Base-by-base conservation (phyloP, 495 filamentous ascomycete species). In the Staphylotrichum longicolle region DNA sequence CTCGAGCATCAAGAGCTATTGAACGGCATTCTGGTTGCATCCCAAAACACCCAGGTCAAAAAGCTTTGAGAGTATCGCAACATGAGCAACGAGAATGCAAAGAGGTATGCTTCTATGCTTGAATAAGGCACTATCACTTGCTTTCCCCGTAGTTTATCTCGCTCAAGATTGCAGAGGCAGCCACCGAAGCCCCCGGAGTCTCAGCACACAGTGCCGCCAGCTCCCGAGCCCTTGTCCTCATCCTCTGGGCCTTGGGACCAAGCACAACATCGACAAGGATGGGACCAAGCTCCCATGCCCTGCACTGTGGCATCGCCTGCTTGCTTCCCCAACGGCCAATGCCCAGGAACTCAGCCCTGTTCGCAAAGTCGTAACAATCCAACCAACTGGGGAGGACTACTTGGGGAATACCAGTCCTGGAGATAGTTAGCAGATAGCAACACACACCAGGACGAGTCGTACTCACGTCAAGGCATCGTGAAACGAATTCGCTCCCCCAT, bases 291-390 rank as follows among this genome's bases (percentile, higher is more conserved):
- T 66, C 63, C 3, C 5, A 3, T 10, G 20, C 9, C 9, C 7
- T 45, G 51, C 52, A 60, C 33, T 10, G 11, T 10, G 64, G 64
- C 41, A 45, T 61, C 20, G 44, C 41, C 12, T 49, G 2, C 41
- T 57, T 51, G 64, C 68, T 83, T 11, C 72, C 81, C 59, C 78
- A 77, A 2, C 77, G 68, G 3, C 80, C 80, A 37, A 83, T 76
- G 0, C 79, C 77, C 0, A 82, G 67, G 67, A 75, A 74, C 60
- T 82, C 81, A 7, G 73, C 77, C 11, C 80, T 66, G 20, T 72
- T 73, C 3, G 76, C 78, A 63, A 79, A 81, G 53, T 82, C 80
- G 53, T 80, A 82, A 50, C 77, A 80, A 56, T 83, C 81, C 44
- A 79, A 69, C 80, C 80, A 82, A 49, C 74, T 69, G 1, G 81